Percentiles rank a stretch among this genome's conserved stretches.
phyloP scores from a whole-genome alignment of 768 basidiomycete genomes.

The Sporobolomyces phaffii region DNA sequence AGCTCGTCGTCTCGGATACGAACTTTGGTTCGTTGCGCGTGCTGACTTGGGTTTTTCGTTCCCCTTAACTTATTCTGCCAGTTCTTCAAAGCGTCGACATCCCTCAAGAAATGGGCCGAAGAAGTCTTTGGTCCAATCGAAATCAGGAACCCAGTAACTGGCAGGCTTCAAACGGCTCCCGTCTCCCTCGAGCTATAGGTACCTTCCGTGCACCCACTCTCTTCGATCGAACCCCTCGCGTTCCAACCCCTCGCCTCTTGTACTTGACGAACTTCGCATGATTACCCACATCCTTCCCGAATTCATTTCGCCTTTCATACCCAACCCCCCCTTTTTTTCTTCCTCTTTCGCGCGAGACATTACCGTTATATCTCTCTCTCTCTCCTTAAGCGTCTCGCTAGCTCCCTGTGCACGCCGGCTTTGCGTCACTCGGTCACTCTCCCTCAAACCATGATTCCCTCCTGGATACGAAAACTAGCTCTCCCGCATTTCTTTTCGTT shows the following conservation, averaged over 20 bases:
- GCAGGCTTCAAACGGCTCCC: not conserved
- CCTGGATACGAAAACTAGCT: not conserved
- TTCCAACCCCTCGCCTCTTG: not conserved
- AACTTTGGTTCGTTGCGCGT: no score
- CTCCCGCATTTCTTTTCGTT: not conserved
- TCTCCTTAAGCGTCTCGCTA: no score
- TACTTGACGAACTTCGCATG: not conserved
- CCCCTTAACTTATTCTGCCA: not conserved
- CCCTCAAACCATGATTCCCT: no score
- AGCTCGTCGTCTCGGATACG: no score
- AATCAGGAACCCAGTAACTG: not conserved
- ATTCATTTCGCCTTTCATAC: slow-evolving; percentile 8
- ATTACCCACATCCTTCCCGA: not conserved
- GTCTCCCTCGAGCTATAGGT: slow-evolving; percentile 2
- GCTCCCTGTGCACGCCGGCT: no score
- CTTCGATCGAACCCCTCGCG: no score
- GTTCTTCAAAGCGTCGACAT: slow-evolving; percentile 79
- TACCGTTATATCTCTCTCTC: no score
- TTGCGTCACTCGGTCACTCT: no score
- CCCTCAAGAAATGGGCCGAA: slow-evolving; percentile 77
- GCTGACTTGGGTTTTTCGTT: not conserved
- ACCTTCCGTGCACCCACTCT: not conserved
- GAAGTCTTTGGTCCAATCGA: slow-evolving; percentile 50
- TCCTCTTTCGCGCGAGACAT: not conserved
- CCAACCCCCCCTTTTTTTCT: not conserved